Conservation (phyloP, 177 flowering plant species). For the Tripterygium wilfordii region DNA sequence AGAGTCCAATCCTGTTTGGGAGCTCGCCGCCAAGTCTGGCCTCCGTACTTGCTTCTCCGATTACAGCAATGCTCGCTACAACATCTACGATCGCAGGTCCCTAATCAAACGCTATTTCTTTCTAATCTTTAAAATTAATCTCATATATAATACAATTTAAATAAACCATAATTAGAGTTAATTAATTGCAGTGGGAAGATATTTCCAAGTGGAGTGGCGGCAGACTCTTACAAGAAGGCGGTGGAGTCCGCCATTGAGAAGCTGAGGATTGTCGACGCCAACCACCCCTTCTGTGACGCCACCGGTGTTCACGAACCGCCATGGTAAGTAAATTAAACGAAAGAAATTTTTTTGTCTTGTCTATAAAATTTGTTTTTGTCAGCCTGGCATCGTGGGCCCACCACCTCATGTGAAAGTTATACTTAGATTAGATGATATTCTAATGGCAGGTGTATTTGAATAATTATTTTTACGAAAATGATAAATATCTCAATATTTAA, state of each 20-base stretch:
- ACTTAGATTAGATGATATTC: too few species aligned
- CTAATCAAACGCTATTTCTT: too few species aligned
- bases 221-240: slow-evolving; percentile 78
- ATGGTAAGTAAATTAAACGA: too few species aligned
- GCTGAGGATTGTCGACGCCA: slow-evolving; percentile 39
- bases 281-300: not conserved
- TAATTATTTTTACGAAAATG: too few species aligned
- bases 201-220: slow-evolving; percentile 74
- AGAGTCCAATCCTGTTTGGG: slow-evolving; percentile 83
- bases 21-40: slow-evolving; percentile 43
- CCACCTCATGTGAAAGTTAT: too few species aligned
- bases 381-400: too few species aligned
- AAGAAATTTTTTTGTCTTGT: too few species aligned
- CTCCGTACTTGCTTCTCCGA: slow-evolving; percentile 81
- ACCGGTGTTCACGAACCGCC: slow-evolving; percentile 21
- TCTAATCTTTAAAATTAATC: too few species aligned
- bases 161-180: too few species aligned
- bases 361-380: not conserved
- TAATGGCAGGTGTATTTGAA: too few species aligned
- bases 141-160: too few species aligned
- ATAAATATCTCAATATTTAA: too few species aligned
- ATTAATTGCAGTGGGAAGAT: slow-evolving; percentile 88
- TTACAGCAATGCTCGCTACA: slow-evolving; percentile 82
- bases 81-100: slow-evolving; percentile 84
- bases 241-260: slow-evolving; percentile 72